Evolutionary conservation across 305 asterid genomes (phyloP), one percentile per base, ranked within the genome.

Genomic region (Petunia hybrid): DNA sequence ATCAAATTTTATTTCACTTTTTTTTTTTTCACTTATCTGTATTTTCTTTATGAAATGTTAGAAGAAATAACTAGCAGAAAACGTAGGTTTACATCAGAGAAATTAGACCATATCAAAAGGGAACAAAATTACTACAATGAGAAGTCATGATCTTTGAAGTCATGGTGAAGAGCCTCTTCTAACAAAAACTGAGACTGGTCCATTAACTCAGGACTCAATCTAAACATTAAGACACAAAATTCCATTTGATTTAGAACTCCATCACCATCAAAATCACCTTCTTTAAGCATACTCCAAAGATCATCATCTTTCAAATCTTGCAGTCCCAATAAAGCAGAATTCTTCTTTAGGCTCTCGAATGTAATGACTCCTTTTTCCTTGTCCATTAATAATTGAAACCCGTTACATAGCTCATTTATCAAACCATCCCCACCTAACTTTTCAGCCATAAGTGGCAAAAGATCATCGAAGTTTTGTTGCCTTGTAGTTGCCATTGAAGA

Each of bases 241-340:
- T 94, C 97, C 97, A 93, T 94, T 91, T 91, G 97, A 86, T 86
- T 91, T 64, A 94, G 85, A 42, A 97, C 95, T 9, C 91, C 97
- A 83, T 94, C 98, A 12, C 97, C 95, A 75, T 94, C 98, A 74
- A 92, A 87, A 64, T 94, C 98, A 0, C 98, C 97, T 87, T 91
- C 97, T 61, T 85, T 85, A 1, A 94, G 80, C 98, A 94, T 94
- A 36, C 90, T 51, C 8, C 3, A 39, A 55, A 93, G 92, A 85
- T 94, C 97, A 22, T 83, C 92, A 83, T 92, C 97, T 8, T 88
- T 86, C 83, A 93, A 74, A 2, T 82, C 97, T 43, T 91, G 94
- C n/a, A 93, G 86, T 22, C 98, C 97, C 82, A 92, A 77, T 1
- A 87, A 39, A 79, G 89, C 87, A 22, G 95, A 86, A 77, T 94